These are phyloP conservation scores for Aspergillus puulaauensis DNA, from an alignment of 2,329 filamentous ascomycete species.

Conservation along the genomic window DNA sequence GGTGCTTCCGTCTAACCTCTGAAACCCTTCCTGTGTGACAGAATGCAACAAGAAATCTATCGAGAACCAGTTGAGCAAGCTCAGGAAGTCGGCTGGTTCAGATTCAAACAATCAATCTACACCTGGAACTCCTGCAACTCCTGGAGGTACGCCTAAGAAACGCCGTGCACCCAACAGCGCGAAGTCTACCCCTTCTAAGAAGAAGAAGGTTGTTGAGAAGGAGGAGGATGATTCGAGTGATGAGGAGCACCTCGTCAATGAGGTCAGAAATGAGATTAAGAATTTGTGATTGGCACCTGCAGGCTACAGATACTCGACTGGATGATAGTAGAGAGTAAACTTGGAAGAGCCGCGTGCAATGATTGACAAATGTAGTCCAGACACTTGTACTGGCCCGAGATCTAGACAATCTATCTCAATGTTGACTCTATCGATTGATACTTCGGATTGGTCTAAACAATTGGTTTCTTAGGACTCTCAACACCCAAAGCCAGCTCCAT, in stretches of 20 bases:
- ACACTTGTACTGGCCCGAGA: no score
- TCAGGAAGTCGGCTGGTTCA: neutral
- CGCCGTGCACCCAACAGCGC: neutral
- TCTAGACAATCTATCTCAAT: no score
- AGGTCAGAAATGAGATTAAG: neutral
- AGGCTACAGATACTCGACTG: neutral
- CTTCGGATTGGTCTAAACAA: neutral
- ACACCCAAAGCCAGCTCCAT: slow-evolving; percentile 36
- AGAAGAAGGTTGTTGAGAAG: neutral
- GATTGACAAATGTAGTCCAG: no score
- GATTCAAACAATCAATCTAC: neutral
- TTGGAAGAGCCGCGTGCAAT: no score
- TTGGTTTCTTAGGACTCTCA: slow-evolving; percentile 8
- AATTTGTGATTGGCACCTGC: neutral
- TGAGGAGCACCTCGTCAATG: neutral
- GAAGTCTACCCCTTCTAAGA: neutral
- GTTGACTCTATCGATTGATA: no score
- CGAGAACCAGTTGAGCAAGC: slow-evolving; percentile 5
- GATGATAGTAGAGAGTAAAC: no score
- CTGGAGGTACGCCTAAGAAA: neutral
- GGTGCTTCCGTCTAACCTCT: neutral
- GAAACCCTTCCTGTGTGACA: neutral
- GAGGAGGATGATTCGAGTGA: neutral
- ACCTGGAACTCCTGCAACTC: neutral
- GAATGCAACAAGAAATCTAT: slow-evolving; percentile 10